These are phyloP conservation scores for Orbilia ellipsospora DNA, from an alignment of 2,329 filamentous ascomycete genomes.

Conservation along the genomic window DNA sequence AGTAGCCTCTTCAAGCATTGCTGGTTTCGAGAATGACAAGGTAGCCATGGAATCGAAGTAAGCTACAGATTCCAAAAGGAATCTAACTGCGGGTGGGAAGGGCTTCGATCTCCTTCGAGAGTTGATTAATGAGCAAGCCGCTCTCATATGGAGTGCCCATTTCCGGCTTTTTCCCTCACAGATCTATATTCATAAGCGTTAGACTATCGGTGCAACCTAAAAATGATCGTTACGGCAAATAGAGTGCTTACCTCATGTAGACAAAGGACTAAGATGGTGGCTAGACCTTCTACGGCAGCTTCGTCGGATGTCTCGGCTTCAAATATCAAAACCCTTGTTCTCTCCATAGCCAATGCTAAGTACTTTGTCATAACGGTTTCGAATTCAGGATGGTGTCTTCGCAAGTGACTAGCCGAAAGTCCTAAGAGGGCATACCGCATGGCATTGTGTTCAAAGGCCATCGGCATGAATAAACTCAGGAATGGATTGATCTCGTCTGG, in stretches of 20 bases:
- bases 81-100: conserved; percentile 50
- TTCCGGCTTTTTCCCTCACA: conserved; percentile 54
- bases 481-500: conserved; percentile 56
- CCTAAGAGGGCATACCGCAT: conserved; percentile 55
- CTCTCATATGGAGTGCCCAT: conserved; percentile 54
- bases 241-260: conserved; percentile 54
- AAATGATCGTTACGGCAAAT: background rate
- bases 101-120: conserved; percentile 39
- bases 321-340: conserved; percentile 53
- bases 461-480: conserved; percentile 55
- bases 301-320: conserved; percentile 53
- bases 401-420: conserved; percentile 51
- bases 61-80: conserved; percentile 54
- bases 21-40: conserved; percentile 54
- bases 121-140: conserved; percentile 54
- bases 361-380: conserved; percentile 54
- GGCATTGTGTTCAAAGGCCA: conserved; percentile 54
- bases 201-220: conserved; percentile 13
- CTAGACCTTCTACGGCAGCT: conserved; percentile 55
- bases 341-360: conserved; percentile 49
- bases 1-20: conserved; percentile 51
- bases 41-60: conserved; percentile 56
- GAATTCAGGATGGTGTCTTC: conserved; percentile 53
- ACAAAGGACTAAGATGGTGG: conserved; percentile 55
- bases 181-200: conserved; percentile 35